Evolutionary conservation across 2,329 filamentous ascomycete species (phyloP), one percentile per base, ranked within the genome.

Genomic region (Sordariomycetes sp.): DNA sequence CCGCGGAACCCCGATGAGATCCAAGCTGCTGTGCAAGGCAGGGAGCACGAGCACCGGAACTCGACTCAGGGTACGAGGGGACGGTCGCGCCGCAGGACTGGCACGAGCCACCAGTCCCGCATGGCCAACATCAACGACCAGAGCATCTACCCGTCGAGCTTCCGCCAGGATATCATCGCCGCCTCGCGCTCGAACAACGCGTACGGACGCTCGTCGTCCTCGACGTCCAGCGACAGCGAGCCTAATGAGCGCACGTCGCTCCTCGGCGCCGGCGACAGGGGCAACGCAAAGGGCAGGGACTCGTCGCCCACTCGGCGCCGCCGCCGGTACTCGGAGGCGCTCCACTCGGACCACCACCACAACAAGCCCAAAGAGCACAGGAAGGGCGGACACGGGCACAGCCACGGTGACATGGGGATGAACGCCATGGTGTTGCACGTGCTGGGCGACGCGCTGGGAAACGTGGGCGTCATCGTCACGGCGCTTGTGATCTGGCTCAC

Each of bases 331-430:
- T 82, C 79, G 8, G 75, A 73, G 52, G 69, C 79, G 12, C 66
- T 73, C 55, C 89, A 95, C 68, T 74, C 78, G 50, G 76, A 80
- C 56, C 92, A 96, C 71, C 89, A 91, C 65, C 94, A 97, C 69
- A 85, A 78, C 59, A 81, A 91, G 63, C 86, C 89, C 1, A 84
- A 82, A 64, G 79, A 86, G 58, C 68, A 76, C 15, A 70, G 74
- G 59, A 78, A 82, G 60, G 51, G 81, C 60, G 80, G 84, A 32
- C 82, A 87, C 63, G 82, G 87, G 34, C 90, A 95, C 69, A 88
- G 76, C 61, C 90, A 95, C 68, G 85, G 76, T 59, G 91, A 99
- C 66, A 86, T 99, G 76, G 96, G 96, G 70, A 97, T 99, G 92
- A 88, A 89, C 56, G 88, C 86, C 55, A 86, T 91, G 75, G 73